Conservation (phyloP, 495 filamentous ascomycete species). For the Zalerion maritima region DNA sequence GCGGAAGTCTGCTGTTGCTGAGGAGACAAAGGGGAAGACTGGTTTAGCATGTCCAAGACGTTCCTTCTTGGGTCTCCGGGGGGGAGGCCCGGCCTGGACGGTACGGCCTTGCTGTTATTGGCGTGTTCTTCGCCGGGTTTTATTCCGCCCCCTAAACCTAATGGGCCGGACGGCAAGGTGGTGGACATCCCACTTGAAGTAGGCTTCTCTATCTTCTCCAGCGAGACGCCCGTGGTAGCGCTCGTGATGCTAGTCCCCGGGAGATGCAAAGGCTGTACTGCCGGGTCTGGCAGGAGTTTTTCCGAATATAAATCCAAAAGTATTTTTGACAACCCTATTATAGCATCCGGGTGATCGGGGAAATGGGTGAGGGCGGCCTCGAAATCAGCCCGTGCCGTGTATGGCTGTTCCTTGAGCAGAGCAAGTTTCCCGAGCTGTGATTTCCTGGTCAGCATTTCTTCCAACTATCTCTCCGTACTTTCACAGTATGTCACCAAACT, state of each 20-base stretch:
- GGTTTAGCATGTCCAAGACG: no score
- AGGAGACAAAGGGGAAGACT: no score
- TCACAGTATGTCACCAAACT: no score
- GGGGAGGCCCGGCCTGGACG: no score
- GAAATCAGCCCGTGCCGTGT: slow-evolving; percentile 55
- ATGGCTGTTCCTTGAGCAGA: slow-evolving; percentile 42
- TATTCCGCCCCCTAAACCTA: slow-evolving; percentile 25
- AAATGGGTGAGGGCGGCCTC: slow-evolving; percentile 65
- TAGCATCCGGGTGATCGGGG: slow-evolving; percentile 64
- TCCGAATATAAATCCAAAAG: slow-evolving; percentile 75
- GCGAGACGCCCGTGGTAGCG: no score
- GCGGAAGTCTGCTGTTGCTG: slow-evolving; percentile 7
- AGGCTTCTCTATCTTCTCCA: no score
- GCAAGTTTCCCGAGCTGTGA: slow-evolving; percentile 53
- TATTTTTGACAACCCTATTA: slow-evolving; percentile 67
- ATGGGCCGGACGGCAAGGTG: slow-evolving; percentile 20
- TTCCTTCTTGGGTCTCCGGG: no score
- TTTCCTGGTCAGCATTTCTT: no score
- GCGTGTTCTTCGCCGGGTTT: slow-evolving; percentile 2
- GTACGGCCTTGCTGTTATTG: slow-evolving; percentile 3
- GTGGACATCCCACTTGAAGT: no score
- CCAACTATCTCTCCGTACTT: no score
- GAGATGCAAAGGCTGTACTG: slow-evolving; percentile 10
- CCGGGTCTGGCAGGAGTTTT: slow-evolving; percentile 34
- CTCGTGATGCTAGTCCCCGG: no score